phyloP scores from a whole-genome alignment of 2,329 filamentous ascomycete genomes.

The Aspergillus luchuensis region DNA sequence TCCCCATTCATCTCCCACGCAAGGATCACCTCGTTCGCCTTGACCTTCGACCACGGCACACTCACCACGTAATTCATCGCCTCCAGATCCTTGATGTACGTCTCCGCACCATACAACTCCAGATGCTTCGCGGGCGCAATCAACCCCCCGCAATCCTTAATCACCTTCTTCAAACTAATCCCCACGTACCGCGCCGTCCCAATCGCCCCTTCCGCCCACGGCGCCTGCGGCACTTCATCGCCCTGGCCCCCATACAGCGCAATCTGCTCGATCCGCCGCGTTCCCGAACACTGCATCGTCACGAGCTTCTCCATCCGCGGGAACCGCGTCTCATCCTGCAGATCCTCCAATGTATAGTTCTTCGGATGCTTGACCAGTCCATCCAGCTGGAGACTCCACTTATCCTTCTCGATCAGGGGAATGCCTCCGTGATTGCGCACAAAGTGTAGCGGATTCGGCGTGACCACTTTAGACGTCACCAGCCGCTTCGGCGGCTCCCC shows the following conservation, averaged over 20 bases:
- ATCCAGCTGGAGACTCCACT: slow-evolving; percentile 58
- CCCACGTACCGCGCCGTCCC: slow-evolving; percentile 65
- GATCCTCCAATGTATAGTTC: slow-evolving; percentile 59
- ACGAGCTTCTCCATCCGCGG: slow-evolving; percentile 61
- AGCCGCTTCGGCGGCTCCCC: slow-evolving; percentile 64
- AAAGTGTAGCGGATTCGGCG: slow-evolving; percentile 64
- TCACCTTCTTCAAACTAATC: slow-evolving; percentile 67
- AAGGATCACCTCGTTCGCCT: slow-evolving; percentile 65
- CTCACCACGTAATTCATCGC: slow-evolving; percentile 68
- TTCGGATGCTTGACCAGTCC: slow-evolving; percentile 63
- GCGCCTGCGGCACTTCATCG: slow-evolving; percentile 56
- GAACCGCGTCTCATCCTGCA: slow-evolving; percentile 63
- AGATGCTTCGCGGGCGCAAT: slow-evolving; percentile 59
- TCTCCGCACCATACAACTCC: slow-evolving; percentile 70
- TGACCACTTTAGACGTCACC: slow-evolving; percentile 58
- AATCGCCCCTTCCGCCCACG: slow-evolving; percentile 69
- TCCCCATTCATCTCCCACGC: slow-evolving; percentile 74
- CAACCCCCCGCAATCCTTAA: slow-evolving; percentile 69
- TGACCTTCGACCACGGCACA: slow-evolving; percentile 69
- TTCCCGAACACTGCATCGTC: slow-evolving; percentile 70
- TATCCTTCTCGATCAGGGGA: slow-evolving; percentile 62
- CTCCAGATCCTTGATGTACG: slow-evolving; percentile 69
- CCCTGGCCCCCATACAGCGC: slow-evolving; percentile 66
- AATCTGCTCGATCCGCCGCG: slow-evolving; percentile 70
- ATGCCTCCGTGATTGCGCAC: slow-evolving; percentile 73